Base-by-base conservation (phyloP, 1,284 basidiomycete species). In the Cryptococcus sp. region DNA sequence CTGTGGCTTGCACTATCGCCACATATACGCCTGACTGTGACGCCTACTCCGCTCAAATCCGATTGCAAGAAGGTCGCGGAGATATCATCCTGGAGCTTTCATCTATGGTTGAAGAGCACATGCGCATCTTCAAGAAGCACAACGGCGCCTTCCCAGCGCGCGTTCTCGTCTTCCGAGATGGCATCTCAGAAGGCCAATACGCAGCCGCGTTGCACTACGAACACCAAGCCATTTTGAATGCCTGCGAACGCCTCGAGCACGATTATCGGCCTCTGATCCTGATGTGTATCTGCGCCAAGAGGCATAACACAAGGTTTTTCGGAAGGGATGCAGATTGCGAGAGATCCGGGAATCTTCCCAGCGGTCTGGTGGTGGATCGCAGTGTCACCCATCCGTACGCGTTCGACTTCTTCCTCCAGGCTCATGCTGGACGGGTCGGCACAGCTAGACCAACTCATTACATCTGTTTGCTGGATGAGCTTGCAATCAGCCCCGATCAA, bases 171-270 rank as follows among this genome's bases (percentile, higher is more conserved):
- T 79, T 79, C 70, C 77, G 80, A 56, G 80, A 81, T 60, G 81
- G 81, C 35, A 78, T 82, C 25, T 78, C 75, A 22, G 80, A 81
- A 56, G 80, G 81, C 0, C 81, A 82, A 65, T 80, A 78, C 59
- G 73, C 78, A 35, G 67, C 73, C 2, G 77, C 77, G 19, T 69
- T 80, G 3, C 69, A 77, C 40, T 67, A 73, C 51, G 80, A 81
- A 65, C 71, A 80, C 39, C 46, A 67, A 7, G 75, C 76, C 1
- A 72, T 82, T 56, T 68, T 76, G 50, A 59, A 65, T 31, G 74
- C 74, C 1, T 71, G 69, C 53, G 22, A 54, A 23, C 49, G 55
- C 6, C 54, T 76, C 44, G 53, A 60, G 31, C 15, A 42, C 3
- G 58, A 52, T 20, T 70, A 70, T 56, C 61, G 70, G 59, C 69